Conservation (phyloP, 768 basidiomycete species). For the Suillus ampliporus region DNA sequence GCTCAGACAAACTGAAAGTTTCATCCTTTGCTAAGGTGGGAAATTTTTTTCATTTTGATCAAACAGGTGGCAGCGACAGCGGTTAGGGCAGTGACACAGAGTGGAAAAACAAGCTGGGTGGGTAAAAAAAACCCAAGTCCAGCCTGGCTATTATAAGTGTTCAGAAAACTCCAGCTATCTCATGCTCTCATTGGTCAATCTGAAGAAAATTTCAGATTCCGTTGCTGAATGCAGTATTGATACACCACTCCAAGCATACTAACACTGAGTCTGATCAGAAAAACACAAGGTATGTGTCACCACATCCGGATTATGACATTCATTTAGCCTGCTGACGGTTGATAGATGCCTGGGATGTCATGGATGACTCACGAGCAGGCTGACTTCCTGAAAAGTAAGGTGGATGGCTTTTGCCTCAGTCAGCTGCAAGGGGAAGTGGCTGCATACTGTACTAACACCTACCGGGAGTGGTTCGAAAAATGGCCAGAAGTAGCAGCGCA, state of each 20-base stretch:
- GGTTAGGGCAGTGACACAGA: neutral
- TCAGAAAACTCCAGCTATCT: neutral
- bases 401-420: neutral
- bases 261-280: neutral
- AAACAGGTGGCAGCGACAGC: neutral
- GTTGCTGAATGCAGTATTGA: neutral
- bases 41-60: neutral
- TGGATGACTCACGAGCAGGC: neutral
- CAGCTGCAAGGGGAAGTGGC: neutral
- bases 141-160: neutral
- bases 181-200: neutral
- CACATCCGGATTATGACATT: neutral
- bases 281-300: conserved; percentile 1
- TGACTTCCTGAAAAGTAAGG: neutral
- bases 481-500: neutral
- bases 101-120: neutral
- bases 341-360: neutral
- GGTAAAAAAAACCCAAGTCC: neutral
- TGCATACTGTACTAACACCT: neutral
- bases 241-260: neutral
- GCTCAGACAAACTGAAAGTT: neutral
- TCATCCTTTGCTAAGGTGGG: neutral
- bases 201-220: neutral
- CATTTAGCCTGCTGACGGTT: neutral
- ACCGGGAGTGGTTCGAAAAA: neutral